These are phyloP conservation scores for Phaffia australis DNA, from an alignment of 768 basidiomycete species.

Conservation along the genomic window DNA sequence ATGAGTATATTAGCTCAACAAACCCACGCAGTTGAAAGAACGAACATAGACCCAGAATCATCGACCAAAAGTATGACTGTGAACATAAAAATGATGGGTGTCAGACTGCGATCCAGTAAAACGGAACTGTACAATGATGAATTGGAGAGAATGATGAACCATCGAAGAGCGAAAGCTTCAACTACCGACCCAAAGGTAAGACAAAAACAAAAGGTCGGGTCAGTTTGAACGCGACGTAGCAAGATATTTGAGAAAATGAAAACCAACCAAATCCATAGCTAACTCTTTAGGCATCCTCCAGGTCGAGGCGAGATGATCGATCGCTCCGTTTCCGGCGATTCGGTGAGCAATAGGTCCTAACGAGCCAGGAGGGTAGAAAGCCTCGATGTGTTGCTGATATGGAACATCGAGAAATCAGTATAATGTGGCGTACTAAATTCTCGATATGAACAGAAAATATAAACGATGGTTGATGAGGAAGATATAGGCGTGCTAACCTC, in stretches of 20 bases:
- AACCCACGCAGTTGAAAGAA: not conserved
- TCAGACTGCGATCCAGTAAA: no score
- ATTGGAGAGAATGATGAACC: no score
- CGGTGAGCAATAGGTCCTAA: constrained; percentile 39
- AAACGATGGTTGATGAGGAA: not conserved
- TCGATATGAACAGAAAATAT: not conserved
- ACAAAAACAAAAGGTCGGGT: not conserved
- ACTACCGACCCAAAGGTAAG: not conserved
- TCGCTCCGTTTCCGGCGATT: constrained; percentile 38
- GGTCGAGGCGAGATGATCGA: constrained; percentile 37
- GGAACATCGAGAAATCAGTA: not conserved
- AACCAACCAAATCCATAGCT: not conserved
- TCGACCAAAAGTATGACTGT: constrained; percentile 26
- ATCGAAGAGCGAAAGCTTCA: constrained; percentile 40
- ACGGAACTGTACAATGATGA: no score
- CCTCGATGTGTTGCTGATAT: constrained; percentile 37
- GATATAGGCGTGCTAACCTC: not conserved
- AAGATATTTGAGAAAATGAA: not conserved
- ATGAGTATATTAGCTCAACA: not conserved
- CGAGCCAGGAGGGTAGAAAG: constrained; percentile 40
- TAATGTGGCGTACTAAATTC: not conserved
- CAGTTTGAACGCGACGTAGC: constrained; percentile 2
- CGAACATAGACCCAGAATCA: constrained; percentile 29
- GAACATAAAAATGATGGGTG: no score
- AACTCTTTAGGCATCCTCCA: constrained; percentile 31